phyloP scores from a whole-genome alignment of 352 stramenopile species.

The Phytopythium kandeliae region DNA sequence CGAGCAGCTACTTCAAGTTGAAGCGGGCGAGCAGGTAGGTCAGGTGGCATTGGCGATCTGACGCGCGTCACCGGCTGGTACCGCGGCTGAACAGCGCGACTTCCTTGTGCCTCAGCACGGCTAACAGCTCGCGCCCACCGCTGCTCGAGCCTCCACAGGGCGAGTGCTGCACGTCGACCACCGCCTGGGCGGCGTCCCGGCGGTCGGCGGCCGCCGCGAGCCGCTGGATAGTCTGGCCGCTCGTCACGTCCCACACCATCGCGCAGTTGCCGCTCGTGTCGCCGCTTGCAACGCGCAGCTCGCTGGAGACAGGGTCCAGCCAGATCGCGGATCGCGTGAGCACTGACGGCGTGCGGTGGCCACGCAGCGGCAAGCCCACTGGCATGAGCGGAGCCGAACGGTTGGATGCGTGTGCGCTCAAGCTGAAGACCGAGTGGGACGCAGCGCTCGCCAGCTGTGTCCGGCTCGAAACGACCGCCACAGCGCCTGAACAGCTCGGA shows the following conservation, averaged over 20 bases:
- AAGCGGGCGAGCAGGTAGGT: too few species aligned
- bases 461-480: conserved; percentile 35
- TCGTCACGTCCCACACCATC: conserved; percentile 17
- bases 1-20: not conserved
- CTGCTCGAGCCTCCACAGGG: not conserved
- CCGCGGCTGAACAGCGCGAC: conserved; percentile 3
- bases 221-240: conserved; percentile 9
- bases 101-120: conserved; percentile 2
- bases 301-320: conserved; percentile 5
- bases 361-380: conserved; percentile 15
- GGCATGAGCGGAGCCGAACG: not conserved
- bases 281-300: conserved; percentile 14
- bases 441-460: conserved; percentile 14
- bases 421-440: conserved; percentile 46
- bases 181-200: not conserved
- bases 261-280: conserved; percentile 16
- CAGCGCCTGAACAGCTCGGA: conserved; percentile 18
- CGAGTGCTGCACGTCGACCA: conserved; percentile 14
- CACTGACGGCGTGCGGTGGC: conserved; percentile 33
- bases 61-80: not conserved
- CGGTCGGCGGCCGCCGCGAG: not conserved
- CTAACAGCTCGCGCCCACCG: not conserved
- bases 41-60: too few species aligned
- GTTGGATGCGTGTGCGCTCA: too few species aligned
- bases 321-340: conserved; percentile 45